Base-by-base conservation (phyloP, 192 early-diverging fungal genomes). In the Cetraspora pellucida region DNA sequence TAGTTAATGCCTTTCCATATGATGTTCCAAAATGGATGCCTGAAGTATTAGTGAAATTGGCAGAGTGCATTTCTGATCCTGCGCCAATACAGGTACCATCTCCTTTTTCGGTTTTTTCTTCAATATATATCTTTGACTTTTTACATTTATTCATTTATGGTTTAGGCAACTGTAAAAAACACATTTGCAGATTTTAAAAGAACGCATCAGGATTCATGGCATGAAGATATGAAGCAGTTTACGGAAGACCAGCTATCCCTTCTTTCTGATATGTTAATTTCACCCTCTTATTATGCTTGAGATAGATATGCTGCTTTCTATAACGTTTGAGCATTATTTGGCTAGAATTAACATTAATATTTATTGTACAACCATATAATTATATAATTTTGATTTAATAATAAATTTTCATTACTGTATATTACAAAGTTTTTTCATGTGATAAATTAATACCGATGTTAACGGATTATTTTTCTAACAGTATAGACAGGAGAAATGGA, bases 171-270 rank as follows among this genome's bases (percentile, higher is more conserved):
- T 3, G 92, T 96, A 6, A 88, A 91, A 72, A 92, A 91, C 64
- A 91, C 91, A 25, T 97, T 97, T 89, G 90, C 95, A 7, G 95
- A 98, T 75, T 98, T 98, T 78, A 86, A 92, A 76, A 84, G 97
- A 64, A 98, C 97, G 7, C 97, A 98, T 77, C 93, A 94, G 72
- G 97, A 98, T 76, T 93, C 91, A 10, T 98, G 97, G 97, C 94
- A 95, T 68, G 90, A 95, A 70, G 95, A 98, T 74, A 87, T 88
- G 79, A 83, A 83, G 73, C 81, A 82, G 74, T 97, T 98, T 79
- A 88, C 83, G 1, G 87, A 87, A 30, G 89, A 92, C 28, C 93
- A 98, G 80, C 77, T 93, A 46, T 91, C 90, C 44, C 78, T 94
- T 19, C 79, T 98, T 61, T 89, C 90, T 10, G 96, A 98, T 83